Conservation (phyloP, 306 rosid genomes). For the Cucurbita argyrosperma region DNA sequence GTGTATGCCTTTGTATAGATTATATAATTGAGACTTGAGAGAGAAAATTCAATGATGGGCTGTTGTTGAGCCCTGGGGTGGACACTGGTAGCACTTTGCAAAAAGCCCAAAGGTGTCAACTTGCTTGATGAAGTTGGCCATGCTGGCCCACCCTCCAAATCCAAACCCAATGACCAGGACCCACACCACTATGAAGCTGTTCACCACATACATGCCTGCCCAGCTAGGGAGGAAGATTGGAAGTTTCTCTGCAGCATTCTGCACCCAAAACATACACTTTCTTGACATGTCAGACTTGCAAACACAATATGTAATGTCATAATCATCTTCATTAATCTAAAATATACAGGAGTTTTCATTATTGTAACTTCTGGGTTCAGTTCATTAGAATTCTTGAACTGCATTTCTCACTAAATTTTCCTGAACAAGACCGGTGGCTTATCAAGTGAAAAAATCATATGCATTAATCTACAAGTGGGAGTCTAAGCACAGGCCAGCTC, state of each 20-base stretch:
- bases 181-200: slow-evolving; percentile 69
- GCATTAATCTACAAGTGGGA: not conserved
- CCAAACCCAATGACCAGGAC: slow-evolving; percentile 68
- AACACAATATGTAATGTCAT: not conserved
- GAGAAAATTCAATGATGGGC: slow-evolving; percentile 32
- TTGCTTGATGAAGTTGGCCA: slow-evolving; percentile 74
- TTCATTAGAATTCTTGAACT: not conserved
- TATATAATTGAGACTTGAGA: not conserved
- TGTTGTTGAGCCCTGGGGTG: slow-evolving; percentile 9
- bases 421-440: not conserved
- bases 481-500: not conserved
- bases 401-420: not conserved
- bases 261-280: slow-evolving; percentile 3
- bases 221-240: slow-evolving; percentile 57
- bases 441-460: not conserved
- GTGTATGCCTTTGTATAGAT: slow-evolving; percentile 1
- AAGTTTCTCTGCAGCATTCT: slow-evolving; percentile 87
- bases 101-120: slow-evolving; percentile 75
- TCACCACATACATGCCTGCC: slow-evolving; percentile 50
- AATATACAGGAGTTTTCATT: not conserved
- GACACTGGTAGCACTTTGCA: slow-evolving; percentile 87
- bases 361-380: not conserved
- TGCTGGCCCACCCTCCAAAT: slow-evolving; percentile 96
- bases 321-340: not conserved
- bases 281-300: not conserved